These are phyloP conservation scores for Penicillium sp. DNA, from an alignment of 2,329 filamentous ascomycete species.

Conservation along the genomic window DNA sequence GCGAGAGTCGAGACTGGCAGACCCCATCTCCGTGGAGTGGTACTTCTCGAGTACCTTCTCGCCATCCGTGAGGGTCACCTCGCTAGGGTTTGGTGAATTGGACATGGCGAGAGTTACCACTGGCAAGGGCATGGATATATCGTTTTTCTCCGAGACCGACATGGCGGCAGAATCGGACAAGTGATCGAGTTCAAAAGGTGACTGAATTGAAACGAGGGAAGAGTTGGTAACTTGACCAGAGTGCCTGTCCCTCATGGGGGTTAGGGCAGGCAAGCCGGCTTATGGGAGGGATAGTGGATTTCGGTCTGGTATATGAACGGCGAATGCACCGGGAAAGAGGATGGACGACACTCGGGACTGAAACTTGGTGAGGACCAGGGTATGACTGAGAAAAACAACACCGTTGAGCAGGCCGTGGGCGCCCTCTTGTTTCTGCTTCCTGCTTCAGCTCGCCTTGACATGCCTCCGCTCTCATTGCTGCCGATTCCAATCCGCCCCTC, in stretches of 20 bases:
- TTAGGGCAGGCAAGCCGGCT: neutral
- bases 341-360: too few relatives aligned
- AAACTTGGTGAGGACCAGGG: too few relatives aligned
- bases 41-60: conserved; percentile 15
- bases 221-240: conserved; percentile 21
- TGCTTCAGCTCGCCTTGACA: too few relatives aligned
- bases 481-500: too few relatives aligned
- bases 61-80: conserved; percentile 7
- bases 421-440: too few relatives aligned
- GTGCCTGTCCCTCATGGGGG: conserved; percentile 3
- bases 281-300: too few relatives aligned
- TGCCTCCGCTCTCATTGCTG: too few relatives aligned
- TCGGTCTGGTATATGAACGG: too few relatives aligned
- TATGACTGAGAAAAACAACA: too few relatives aligned
- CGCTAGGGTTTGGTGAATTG: conserved; percentile 6
- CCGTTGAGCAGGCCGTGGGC: too few relatives aligned
- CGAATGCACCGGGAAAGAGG: too few relatives aligned
- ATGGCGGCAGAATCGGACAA: too few relatives aligned
- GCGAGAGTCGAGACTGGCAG: neutral
- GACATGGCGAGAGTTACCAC: conserved; percentile 3
- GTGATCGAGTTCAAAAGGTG: conserved; percentile 20
- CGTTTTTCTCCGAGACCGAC: conserved; percentile 20
- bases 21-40: conserved; percentile 11
- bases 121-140: conserved; percentile 12
- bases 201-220: conserved; percentile 11